Evolutionary conservation across 2,329 filamentous ascomycete genomes (phyloP).

Genomic region (Xylaria sp.): DNA sequence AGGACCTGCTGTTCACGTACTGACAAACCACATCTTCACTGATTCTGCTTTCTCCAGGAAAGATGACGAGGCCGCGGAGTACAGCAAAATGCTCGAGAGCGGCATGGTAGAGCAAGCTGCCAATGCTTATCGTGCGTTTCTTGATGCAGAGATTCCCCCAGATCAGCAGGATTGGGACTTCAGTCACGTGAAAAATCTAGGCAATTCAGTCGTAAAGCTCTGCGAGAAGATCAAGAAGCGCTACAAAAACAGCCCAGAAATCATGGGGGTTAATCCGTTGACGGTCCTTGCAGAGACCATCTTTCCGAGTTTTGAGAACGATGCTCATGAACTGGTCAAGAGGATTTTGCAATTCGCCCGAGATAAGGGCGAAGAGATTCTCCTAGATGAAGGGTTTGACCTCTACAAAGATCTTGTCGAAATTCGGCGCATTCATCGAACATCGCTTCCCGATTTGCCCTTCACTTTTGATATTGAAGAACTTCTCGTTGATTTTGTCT

Average conservation of each 20-base stretch:
- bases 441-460: slow-evolving; percentile 63
- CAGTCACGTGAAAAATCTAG: slow-evolving; percentile 81
- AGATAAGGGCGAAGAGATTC: slow-evolving; percentile 66
- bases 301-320: slow-evolving; percentile 84
- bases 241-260: slow-evolving; percentile 79
- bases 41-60: slow-evolving; percentile 71
- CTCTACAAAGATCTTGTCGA: slow-evolving; percentile 84
- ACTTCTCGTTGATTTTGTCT: slow-evolving; percentile 84
- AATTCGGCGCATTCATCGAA: slow-evolving; percentile 73
- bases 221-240: slow-evolving; percentile 88
- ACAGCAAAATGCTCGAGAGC: slow-evolving; percentile 64
- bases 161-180: slow-evolving; percentile 84
- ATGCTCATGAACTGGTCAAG: slow-evolving; percentile 78
- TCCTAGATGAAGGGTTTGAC: slow-evolving; percentile 88
- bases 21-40: slow-evolving; percentile 75
- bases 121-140: slow-evolving; percentile 71
- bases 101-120: slow-evolving; percentile 69
- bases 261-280: slow-evolving; percentile 66
- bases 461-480: slow-evolving; percentile 88
- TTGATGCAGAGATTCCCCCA: slow-evolving; percentile 74
- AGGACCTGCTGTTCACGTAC: slow-evolving; percentile 69
- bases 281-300: slow-evolving; percentile 75
- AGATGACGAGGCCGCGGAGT: slow-evolving; percentile 65
- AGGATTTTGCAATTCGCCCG: slow-evolving; percentile 71
- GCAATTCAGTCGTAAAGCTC: slow-evolving; percentile 77